Conservation (phyloP, 2,329 filamentous ascomycete genomes). For the Ophiostoma sp. region DNA sequence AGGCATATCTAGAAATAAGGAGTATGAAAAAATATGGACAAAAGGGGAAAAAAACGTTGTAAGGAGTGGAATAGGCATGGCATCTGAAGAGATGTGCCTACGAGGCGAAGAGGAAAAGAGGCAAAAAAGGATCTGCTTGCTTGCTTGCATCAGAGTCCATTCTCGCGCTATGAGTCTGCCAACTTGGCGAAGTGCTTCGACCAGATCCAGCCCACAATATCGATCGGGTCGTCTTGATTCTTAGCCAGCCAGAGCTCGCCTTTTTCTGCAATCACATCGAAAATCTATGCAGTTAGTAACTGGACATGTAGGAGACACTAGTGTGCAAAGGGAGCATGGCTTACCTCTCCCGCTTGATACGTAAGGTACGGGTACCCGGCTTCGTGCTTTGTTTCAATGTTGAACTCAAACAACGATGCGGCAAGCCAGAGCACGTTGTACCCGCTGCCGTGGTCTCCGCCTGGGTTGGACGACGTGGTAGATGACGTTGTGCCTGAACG, state of each 20-base stretch:
- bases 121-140: not conserved
- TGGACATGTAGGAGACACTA: not conserved
- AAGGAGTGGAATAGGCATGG: not conserved
- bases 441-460: constrained; percentile 36
- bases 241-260: constrained; percentile 96
- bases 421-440: constrained; percentile 83
- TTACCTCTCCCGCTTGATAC: constrained; percentile 84
- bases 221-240: constrained; percentile 83
- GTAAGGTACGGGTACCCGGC: constrained; percentile 94
- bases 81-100: no score
- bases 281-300: constrained; percentile 51
- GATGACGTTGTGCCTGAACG: constrained; percentile 40
- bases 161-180: constrained; percentile 43
- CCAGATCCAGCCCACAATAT: constrained; percentile 95
- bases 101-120: no score
- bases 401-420: constrained; percentile 93
- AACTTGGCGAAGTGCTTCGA: constrained; percentile 88
- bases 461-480: constrained; percentile 15
- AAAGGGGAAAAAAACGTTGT: not conserved
- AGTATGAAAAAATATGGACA: not conserved
- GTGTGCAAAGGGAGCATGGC: not conserved
- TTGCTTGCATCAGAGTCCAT: not conserved
- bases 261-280: constrained; percentile 91
- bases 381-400: constrained; percentile 88
- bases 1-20: not conserved